Percentiles rank a stretch among this genome's conserved stretches.
Evolutionary conservation across 192 early-diverging fungal species (phyloP).

Genomic region (Podila epicladia): DNA sequence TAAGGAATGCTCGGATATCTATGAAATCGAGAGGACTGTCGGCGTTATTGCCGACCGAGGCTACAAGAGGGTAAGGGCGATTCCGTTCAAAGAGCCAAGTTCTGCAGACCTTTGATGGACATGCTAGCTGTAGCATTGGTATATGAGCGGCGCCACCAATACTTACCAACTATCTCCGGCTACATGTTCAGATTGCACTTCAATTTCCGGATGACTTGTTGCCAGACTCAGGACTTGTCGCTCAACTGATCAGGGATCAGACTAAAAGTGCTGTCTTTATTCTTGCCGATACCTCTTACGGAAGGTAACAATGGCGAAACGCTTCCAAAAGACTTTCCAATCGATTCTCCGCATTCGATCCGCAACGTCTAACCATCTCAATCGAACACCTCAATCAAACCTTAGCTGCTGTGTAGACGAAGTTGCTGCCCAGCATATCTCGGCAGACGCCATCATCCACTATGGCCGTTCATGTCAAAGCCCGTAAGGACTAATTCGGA

Average conservation of each 20-base stretch:
- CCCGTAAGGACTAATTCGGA: constrained; percentile 60
- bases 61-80: constrained; percentile 51
- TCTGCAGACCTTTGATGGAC: neutral
- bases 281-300: constrained; percentile 96
- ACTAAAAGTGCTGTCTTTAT: constrained; percentile 72
- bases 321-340: neutral
- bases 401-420: constrained; percentile 96
- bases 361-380: neutral
- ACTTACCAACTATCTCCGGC: too few species aligned
- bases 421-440: constrained; percentile 91
- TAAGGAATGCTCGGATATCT: constrained; percentile 45
- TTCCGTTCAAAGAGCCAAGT: neutral
- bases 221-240: constrained; percentile 72
- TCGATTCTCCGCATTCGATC: neutral
- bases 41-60: constrained; percentile 53
- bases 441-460: constrained; percentile 91
- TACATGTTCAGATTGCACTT: constrained; percentile 66
- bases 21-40: constrained; percentile 75
- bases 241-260: constrained; percentile 58
- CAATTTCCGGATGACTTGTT: constrained; percentile 96
- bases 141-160: too few species aligned
- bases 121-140: too few species aligned
- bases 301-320: constrained; percentile 59
- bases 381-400: neutral
- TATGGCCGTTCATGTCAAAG: constrained; percentile 94